Evolutionary conservation across 2,329 filamentous ascomycete genomes (phyloP), one percentile per base, ranked within the genome.

Genomic region (Penicillium sumatraense): DNA sequence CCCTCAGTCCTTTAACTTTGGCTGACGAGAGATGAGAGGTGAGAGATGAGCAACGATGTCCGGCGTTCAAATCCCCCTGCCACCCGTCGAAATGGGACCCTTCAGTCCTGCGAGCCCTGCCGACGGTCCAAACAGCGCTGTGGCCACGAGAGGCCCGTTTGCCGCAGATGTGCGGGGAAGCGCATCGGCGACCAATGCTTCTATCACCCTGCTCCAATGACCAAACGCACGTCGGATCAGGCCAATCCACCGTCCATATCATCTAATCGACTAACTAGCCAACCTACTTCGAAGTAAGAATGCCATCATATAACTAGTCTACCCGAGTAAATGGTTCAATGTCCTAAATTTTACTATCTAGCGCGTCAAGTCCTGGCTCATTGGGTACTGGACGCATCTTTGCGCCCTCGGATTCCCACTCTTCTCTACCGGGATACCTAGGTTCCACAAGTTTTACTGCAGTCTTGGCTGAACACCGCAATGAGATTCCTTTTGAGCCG

Each of bases 191-290:
- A 68, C 16, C 60, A 63, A 54, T 75, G 72, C 46, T 72, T 72
- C 42, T 74, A 75, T 48, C 72, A 75, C 54, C 72, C 72, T 45
- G 69, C 72, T 5, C 72, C 72, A 4, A 75, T 75, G 72, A 74
- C 72, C 18, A 73, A 66, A 26, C 53, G 61, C n/a, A 58, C 57
- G 18, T 58, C 55, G 4, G 58, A 62, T 24, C 51, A 53, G 44
- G 44, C 20, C 8, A 54, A 41, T 55, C 47, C 51, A 20, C 21
- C 26, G 16, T 36, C 58, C 8, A 54, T 55, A 13, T 46, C 55
- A 6, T 49, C 58, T 8, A 64, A 53, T 33, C 59, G 59, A 24
- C 33, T 64, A 26, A 59, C 53, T 5, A 65, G 57, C 27, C 64
- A 60, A 51, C 54, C 61, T 24, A 61, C 56, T 18, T 68, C 68